Percentiles rank a stretch among this genome's conserved stretches.
phyloP scores from a whole-genome alignment of 1,139 yeast species.

The Taiozyma sp. region DNA sequence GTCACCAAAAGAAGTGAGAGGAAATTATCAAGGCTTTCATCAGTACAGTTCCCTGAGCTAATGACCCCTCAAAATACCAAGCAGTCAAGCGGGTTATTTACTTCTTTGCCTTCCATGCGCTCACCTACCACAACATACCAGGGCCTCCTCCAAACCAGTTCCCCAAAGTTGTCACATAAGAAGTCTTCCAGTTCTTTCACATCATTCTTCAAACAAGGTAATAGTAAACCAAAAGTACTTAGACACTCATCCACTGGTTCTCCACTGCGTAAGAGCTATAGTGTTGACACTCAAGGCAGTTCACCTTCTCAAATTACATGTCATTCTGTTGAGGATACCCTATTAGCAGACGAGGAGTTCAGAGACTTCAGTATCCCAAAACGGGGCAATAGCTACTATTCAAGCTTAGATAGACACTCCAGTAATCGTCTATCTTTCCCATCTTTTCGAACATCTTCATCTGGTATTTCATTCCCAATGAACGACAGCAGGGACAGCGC shows the following conservation, averaged over 20 bases:
- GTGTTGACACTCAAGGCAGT: not conserved
- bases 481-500: not conserved
- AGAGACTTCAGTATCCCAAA: conserved; percentile 12
- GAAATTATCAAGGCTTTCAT: not conserved
- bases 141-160: not conserved
- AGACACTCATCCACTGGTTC: not conserved
- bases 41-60: not conserved
- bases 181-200: not conserved
- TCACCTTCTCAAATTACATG: conserved; percentile 12
- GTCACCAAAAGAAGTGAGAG: not conserved
- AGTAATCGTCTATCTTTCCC: not conserved
- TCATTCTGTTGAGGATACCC: conserved; percentile 20
- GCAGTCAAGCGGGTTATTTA: not conserved
- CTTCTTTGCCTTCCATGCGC: not conserved
- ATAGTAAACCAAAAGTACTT: not conserved
- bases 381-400: conserved; percentile 5
- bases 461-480: not conserved
- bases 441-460: not conserved
- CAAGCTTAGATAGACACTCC: not conserved
- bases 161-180: not conserved
- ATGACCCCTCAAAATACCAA: not conserved
- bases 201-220: not conserved
- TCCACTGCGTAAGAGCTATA: not conserved
- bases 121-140: not conserved
- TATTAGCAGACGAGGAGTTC: conserved; percentile 19